Percentiles rank a stretch among this genome's conserved stretches.
These are phyloP conservation scores for Austroboletus rostrupii DNA, from an alignment of 1,284 basidiomycete species.

Conservation along the genomic window DNA sequence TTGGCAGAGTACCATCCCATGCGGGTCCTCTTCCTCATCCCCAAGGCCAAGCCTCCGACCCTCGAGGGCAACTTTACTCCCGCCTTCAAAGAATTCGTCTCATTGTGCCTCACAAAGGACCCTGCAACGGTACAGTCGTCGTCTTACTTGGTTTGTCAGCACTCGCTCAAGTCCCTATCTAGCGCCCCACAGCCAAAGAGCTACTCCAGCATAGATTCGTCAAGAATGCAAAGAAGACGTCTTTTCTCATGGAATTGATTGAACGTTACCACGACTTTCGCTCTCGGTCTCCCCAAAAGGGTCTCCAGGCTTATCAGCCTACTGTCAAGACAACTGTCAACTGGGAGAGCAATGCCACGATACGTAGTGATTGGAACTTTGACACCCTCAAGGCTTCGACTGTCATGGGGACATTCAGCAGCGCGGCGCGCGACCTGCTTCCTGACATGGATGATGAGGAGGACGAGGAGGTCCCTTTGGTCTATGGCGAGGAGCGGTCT, in stretches of 20 bases:
- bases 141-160: not conserved
- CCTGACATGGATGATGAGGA: conserved; percentile 53
- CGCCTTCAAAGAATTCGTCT: conserved; percentile 92
- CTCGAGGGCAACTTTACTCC: conserved; percentile 83
- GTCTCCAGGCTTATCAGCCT: conserved; percentile 48
- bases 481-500: conserved; percentile 46
- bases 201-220: conserved; percentile 93
- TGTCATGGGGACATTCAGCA: conserved; percentile 70
- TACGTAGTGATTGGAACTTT: conserved; percentile 93
- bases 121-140: conserved; percentile 54
- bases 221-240: conserved; percentile 75
- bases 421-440: conserved; percentile 62
- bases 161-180: conserved; percentile 19
- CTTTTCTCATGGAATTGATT: conserved; percentile 81
- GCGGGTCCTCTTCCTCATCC: conserved; percentile 94
- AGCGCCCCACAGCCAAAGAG: conserved; percentile 90
- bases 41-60: conserved; percentile 90
- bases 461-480: conserved; percentile 41
- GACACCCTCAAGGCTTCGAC: conserved; percentile 79
- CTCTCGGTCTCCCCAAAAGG: conserved; percentile 53
- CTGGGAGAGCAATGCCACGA: conserved; percentile 67
- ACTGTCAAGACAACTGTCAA: conserved; percentile 51
- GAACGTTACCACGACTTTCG: conserved; percentile 77
- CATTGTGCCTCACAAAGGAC: conserved; percentile 90
- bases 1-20: conserved; percentile 93